Evolutionary conservation across 140 eudicot species (phyloP), one percentile per base, ranked within the genome.

Genomic region (Bidens hawaiensis): DNA sequence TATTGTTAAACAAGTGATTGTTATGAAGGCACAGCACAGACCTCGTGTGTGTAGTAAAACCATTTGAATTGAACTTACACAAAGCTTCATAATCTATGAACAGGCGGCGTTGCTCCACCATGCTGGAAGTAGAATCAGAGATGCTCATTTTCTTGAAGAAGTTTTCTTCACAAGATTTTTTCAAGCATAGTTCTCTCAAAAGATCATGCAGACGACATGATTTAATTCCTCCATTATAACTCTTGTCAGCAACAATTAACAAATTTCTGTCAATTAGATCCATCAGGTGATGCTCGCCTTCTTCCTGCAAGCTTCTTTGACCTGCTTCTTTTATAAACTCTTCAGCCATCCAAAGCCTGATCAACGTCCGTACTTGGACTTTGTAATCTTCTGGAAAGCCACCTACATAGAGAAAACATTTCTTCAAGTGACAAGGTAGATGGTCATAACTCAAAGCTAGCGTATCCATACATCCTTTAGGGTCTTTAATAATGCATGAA

Each of bases 321-420:
- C 19, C 23, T 33, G 13, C 3, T 4, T 21, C 49, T 36, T 59
- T 45, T n/a, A 75, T 30, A 59, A 79, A 58, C 4, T 75, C 84
- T 48, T 79, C 84, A 4, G 84, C 80, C 34, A 75, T 25, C 85
- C 85, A 80, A 53, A 80, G 55, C 75, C 85, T 18, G 0, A 23
- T 70, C 59, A 79, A 38, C 48, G 25, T 69, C 2, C 52, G n/a
- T 1, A 51, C 49, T 3, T 36, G 60, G 53, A 75, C 51, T 22
- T 61, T 59, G n/a, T 1, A 38, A n/a, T 30, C 48, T 62, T 65
- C 75, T 25, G 70, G 75, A 52, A 75, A 79, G 6, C 65, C 66
- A 7, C 76, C 85, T 17, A 79, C 3, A 52, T 79, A 75, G 13
- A 79, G 81, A 47, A 70, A 65, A 24, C 85, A 71, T 12, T 65